Conservation (phyloP, 495 filamentous ascomycete genomes). For the Penicillium nucicola region DNA sequence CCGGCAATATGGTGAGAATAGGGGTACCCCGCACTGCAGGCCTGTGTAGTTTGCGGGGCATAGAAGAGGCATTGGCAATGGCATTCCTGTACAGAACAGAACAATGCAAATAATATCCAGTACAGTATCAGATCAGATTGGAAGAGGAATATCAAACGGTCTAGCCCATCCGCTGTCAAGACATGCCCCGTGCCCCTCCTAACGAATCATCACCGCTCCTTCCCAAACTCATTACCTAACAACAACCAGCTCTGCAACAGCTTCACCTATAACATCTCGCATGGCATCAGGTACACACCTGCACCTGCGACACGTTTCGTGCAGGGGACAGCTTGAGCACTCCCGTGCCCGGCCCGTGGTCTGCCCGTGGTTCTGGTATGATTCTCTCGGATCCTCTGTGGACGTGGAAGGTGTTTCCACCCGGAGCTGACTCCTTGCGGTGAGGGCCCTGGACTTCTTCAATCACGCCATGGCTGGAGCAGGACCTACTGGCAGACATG, state of each 20-base stretch:
- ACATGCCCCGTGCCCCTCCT: conserved; percentile 23
- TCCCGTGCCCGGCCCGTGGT: neutral
- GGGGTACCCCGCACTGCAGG: conserved; percentile 20
- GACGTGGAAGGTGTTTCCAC: neutral
- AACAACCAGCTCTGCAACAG: conserved; percentile 8
- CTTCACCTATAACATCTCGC: conserved; percentile 4
- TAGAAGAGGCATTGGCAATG: too few relatives aligned
- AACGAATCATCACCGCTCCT: conserved; percentile 28
- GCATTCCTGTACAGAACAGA: too few relatives aligned
- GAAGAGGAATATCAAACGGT: conserved; percentile 8
- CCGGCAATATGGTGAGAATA: conserved; percentile 1
- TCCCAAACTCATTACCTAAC: conserved; percentile 40
- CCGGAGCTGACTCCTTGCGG: conserved; percentile 7
- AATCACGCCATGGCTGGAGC: conserved; percentile 14
- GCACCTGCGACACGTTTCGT: neutral
- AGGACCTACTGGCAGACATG: neutral
- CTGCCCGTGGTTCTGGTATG: too few relatives aligned
- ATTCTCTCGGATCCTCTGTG: neutral
- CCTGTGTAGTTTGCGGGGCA: conserved; percentile 23
- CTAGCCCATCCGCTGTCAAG: conserved; percentile 27
- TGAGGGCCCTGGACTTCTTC: neutral
- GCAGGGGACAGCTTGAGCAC: conserved; percentile 1
- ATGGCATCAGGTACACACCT: neutral
- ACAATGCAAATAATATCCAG: too few relatives aligned
- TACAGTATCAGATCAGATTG: too few relatives aligned